Percentiles rank a stretch among this genome's conserved stretches.
phyloP scores from a whole-genome alignment of 2,329 filamentous ascomycete genomes.

The Fusarium sp. region DNA sequence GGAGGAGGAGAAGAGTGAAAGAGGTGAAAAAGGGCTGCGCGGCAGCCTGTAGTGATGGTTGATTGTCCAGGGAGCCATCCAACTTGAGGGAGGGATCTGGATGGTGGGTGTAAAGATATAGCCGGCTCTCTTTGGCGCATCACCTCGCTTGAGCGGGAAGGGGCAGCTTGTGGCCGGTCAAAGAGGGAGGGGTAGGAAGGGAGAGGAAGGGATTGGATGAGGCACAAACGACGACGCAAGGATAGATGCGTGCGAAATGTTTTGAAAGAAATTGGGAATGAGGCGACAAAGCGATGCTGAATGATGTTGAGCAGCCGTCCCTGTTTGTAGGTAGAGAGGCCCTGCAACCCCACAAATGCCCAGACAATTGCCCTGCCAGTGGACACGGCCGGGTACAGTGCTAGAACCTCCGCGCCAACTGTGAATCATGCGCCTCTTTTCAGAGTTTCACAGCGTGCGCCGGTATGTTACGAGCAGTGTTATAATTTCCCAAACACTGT shows the following conservation, averaged over 20 bases:
- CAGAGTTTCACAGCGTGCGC: not conserved
- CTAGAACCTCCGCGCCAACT: not conserved
- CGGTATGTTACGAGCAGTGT: not conserved
- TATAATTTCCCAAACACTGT: not conserved
- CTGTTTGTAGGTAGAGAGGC: constrained; percentile 27
- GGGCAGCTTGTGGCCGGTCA: not conserved
- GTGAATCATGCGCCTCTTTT: not conserved
- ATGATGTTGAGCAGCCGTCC: constrained; percentile 27
- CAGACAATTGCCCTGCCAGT: constrained; percentile 18
- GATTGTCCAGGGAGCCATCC: constrained; percentile 13
- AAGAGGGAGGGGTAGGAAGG: not conserved
- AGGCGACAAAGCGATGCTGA: constrained; percentile 16
- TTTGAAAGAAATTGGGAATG: constrained; percentile 13
- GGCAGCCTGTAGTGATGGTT: constrained; percentile 6
- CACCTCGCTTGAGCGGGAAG: not conserved
- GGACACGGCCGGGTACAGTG: constrained; percentile 2
- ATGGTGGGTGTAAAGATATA: constrained; percentile 1
- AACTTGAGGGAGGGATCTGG: constrained; percentile 24
- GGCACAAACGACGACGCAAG: not conserved
- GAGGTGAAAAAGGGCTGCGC: not conserved
- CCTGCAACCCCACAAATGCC: constrained; percentile 32
- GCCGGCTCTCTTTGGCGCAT: constrained; percentile 12
- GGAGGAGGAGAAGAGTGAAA: not conserved
- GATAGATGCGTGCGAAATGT: not conserved
- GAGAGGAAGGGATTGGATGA: not conserved